phyloP scores from a whole-genome alignment of 495 filamentous ascomycete genomes.

The Aspergillus diversus region DNA sequence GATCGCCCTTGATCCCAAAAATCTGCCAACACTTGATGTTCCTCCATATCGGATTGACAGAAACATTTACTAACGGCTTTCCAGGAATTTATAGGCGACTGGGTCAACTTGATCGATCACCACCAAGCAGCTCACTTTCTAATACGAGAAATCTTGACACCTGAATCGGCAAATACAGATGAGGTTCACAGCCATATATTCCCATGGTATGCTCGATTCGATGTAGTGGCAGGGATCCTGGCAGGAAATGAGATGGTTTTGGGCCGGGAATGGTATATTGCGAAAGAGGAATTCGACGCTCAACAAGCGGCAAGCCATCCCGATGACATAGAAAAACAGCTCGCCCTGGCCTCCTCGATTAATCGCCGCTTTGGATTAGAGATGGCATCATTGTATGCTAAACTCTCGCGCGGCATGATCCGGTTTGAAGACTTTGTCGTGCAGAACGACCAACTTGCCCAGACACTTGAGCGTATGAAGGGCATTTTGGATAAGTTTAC shows the following conservation, averaged over 20 bases:
- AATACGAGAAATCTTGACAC: slow-evolving; percentile 75
- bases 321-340: slow-evolving; percentile 63
- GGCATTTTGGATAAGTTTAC: slow-evolving; percentile 61
- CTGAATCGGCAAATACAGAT: slow-evolving; percentile 72
- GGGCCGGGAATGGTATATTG: slow-evolving; percentile 78
- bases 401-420: slow-evolving; percentile 62
- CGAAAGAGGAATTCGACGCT: slow-evolving; percentile 63
- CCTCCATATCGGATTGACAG: neutral
- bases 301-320: slow-evolving; percentile 63
- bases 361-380: slow-evolving; percentile 78
- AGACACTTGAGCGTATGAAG: slow-evolving; percentile 59
- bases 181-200: slow-evolving; percentile 71
- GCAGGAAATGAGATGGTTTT: slow-evolving; percentile 76
- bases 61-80: slow-evolving; percentile 7
- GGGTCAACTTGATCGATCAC: slow-evolving; percentile 88
- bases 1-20: slow-evolving; percentile 9
- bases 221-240: slow-evolving; percentile 81
- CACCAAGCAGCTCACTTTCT: slow-evolving; percentile 87
- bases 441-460: slow-evolving; percentile 61
- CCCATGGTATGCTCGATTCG: slow-evolving; percentile 87
- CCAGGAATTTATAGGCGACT: slow-evolving; percentile 94
- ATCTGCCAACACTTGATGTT: neutral
- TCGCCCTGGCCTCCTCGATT: slow-evolving; percentile 64
- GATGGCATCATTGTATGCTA: slow-evolving; percentile 78
- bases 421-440: slow-evolving; percentile 64